A percentile compares a stretch with the other conserved stretches of the same genome.
These are phyloP conservation scores for Symbiodinium natans DNA, from an alignment of 73 alveolate species.

Conservation along the genomic window DNA sequence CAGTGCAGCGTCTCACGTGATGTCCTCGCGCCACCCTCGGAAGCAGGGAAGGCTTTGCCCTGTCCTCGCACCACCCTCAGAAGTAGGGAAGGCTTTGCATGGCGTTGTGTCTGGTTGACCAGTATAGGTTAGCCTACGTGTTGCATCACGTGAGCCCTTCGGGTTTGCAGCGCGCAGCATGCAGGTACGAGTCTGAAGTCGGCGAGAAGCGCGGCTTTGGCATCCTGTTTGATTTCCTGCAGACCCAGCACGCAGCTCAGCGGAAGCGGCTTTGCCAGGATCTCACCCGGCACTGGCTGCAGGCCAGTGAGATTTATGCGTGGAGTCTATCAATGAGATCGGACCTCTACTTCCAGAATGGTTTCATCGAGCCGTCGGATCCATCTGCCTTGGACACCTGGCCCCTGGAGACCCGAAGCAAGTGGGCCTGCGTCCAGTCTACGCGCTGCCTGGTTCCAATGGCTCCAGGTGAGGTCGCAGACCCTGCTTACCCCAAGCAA, in stretches of 20 bases:
- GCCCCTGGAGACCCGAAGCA: not conserved
- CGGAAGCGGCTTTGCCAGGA: not conserved
- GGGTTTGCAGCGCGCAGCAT: not conserved
- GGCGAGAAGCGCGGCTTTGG: not conserved
- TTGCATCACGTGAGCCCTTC: no score
- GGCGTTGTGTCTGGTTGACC: no score
- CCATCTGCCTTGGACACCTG: not conserved
- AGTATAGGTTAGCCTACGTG: no score
- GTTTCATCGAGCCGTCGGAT: not conserved
- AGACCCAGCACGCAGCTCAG: not conserved
- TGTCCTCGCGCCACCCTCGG: no score
- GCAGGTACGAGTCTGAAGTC: not conserved
- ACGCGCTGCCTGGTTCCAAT: not conserved
- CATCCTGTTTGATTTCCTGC: not conserved
- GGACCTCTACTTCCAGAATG: not conserved
- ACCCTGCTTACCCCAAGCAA: not conserved
- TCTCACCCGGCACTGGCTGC: not conserved
- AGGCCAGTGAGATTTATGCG: not conserved
- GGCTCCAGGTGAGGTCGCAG: not conserved
- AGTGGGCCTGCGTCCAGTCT: not conserved
- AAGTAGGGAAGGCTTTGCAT: no score
- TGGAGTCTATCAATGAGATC: conserved; percentile 3
- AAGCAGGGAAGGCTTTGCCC: no score
- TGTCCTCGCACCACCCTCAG: no score
- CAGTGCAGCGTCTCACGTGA: no score